phyloP scores from a whole-genome alignment of 2,329 filamentous ascomycete genomes.

The Acephala macrosclerotiorum region DNA sequence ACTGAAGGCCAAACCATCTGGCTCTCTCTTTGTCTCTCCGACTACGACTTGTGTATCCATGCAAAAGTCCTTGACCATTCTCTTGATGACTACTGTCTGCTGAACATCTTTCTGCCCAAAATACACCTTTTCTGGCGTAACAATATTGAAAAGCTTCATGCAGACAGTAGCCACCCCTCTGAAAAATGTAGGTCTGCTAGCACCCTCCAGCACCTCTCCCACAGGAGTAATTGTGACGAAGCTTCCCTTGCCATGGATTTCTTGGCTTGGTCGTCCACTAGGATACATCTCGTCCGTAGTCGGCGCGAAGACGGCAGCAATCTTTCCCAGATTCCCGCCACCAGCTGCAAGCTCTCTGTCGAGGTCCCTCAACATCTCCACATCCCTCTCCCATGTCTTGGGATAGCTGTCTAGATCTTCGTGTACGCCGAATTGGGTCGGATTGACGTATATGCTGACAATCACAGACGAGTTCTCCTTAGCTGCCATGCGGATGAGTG shows the following conservation, averaged over 20 bases:
- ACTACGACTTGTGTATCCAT: conserved; percentile 78
- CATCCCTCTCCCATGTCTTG: conserved; percentile 84
- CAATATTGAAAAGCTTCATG: conserved; percentile 90
- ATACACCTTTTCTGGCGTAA: conserved; percentile 80
- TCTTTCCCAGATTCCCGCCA: conserved; percentile 65
- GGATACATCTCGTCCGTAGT: conserved; percentile 89
- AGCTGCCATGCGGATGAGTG: conserved; percentile 84
- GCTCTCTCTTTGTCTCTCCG: conserved; percentile 76
- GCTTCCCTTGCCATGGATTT: conserved; percentile 78
- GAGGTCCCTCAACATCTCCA: conserved; percentile 69
- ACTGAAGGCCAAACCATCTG: conserved; percentile 87
- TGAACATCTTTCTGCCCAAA: conserved; percentile 99
- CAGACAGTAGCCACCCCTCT: conserved; percentile 95
- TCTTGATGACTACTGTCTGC: conserved; percentile 88
- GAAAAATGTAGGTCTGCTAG: conserved; percentile 91
- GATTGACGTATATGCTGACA: conserved; percentile 94
- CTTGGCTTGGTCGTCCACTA: conserved; percentile 71
- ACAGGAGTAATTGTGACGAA: conserved; percentile 93
- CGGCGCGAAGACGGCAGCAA: conserved; percentile 87
- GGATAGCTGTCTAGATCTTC: conserved; percentile 93
- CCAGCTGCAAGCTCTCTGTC: conserved; percentile 76
- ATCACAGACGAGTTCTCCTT: conserved; percentile 86
- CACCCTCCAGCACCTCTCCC: conserved; percentile 81
- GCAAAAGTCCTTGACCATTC: conserved; percentile 88
- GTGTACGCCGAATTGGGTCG: conserved; percentile 89